These are phyloP conservation scores for Jaltomata sinuosa DNA, from an alignment of 257 asterid genomes.

Conservation along the genomic window DNA sequence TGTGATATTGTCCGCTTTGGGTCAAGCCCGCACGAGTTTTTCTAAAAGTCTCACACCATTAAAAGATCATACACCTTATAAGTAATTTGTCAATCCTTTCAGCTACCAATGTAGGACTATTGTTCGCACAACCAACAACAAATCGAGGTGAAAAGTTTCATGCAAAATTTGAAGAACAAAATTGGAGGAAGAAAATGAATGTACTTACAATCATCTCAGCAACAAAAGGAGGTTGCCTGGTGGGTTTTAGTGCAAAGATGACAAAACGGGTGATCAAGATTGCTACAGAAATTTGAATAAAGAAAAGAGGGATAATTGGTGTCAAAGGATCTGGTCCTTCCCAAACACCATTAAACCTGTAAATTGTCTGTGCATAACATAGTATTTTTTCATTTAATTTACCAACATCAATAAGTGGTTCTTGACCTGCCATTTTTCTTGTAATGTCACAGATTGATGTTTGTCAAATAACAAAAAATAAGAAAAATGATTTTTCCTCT, in stretches of 20 bases:
- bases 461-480: background rate
- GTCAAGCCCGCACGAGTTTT: too few relatives aligned
- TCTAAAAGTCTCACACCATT: too few relatives aligned
- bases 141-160: background rate
- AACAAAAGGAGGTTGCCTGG: conserved; percentile 66
- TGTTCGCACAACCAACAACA: too few relatives aligned
- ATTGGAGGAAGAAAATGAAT: background rate
- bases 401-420: conserved; percentile 8
- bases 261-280: conserved; percentile 42
- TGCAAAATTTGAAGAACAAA: background rate
- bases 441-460: background rate
- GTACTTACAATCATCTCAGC: conserved; percentile 66
- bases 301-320: conserved; percentile 86
- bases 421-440: background rate
- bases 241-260: conserved; percentile 39
- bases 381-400: conserved; percentile 32
- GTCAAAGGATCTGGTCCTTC: conserved; percentile 84
- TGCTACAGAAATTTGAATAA: conserved; percentile 57
- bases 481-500: background rate
- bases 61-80: too few relatives aligned
- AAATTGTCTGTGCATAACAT: conserved; percentile 68
- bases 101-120: too few relatives aligned
- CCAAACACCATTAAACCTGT: conserved; percentile 88
- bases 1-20: too few relatives aligned
- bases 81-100: too few relatives aligned